These are phyloP conservation scores for Arctium minus DNA, from an alignment of 129 eudicot genomes.

Conservation along the genomic window DNA sequence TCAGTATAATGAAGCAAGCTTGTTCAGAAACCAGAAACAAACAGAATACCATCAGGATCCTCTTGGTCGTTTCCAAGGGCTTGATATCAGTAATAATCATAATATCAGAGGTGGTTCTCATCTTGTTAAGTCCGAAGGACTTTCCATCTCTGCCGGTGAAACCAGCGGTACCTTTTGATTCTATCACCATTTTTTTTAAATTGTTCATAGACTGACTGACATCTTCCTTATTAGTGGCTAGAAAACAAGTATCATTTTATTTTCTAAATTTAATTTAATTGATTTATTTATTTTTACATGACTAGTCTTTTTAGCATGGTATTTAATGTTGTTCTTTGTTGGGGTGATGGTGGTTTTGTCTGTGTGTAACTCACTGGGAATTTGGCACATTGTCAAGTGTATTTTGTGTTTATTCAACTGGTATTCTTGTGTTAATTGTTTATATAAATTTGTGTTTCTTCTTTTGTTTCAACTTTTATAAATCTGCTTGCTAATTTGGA, in stretches of 20 bases:
- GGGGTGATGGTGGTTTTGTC: constrained; percentile 23
- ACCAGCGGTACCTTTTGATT: constrained; percentile 58
- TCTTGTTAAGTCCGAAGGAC: constrained; percentile 55
- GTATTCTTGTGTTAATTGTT: constrained; percentile 19
- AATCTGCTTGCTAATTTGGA: background rate
- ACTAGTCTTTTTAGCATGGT: constrained; percentile 29
- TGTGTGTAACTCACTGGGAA: constrained; percentile 14
- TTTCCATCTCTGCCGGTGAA: constrained; percentile 60
- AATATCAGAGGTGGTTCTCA: constrained; percentile 38
- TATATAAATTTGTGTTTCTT: background rate
- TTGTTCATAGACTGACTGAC: constrained; percentile 61
- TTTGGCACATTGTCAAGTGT: constrained; percentile 3
- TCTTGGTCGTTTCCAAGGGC: constrained; percentile 71
- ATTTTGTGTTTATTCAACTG: constrained; percentile 1
- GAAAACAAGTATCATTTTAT: constrained; percentile 2
- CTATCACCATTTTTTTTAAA: constrained; percentile 4
- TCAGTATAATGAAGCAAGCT: constrained; percentile 46
- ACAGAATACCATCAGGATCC: constrained; percentile 40
- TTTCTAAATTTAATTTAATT: constrained; percentile 15
- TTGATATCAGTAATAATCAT: constrained; percentile 37
- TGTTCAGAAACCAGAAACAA: constrained; percentile 44
- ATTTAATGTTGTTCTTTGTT: constrained; percentile 19
- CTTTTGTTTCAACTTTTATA: background rate
- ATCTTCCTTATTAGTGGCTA: constrained; percentile 28
- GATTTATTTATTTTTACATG: constrained; percentile 21